Conservation (phyloP, 768 basidiomycete genomes). For the Tylopilus cervinicoccineus region DNA sequence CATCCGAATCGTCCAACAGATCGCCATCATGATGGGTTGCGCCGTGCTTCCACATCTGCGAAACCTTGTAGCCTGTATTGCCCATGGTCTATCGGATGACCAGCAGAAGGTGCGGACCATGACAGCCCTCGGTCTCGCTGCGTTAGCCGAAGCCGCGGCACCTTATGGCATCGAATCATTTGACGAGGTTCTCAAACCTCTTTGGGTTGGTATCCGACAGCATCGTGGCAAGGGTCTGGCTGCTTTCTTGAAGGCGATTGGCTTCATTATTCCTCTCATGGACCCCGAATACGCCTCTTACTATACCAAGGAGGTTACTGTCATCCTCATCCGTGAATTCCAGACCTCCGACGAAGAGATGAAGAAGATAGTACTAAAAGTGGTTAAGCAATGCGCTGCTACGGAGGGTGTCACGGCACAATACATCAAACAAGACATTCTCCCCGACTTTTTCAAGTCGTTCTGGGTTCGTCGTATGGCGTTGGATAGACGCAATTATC, state of each 20-base stretch:
- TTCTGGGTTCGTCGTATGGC: conserved; percentile 99
- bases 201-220: conserved; percentile 75
- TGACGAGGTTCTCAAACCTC: conserved; percentile 85
- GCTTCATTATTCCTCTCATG: conserved; percentile 99
- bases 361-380: conserved; percentile 99
- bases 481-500: conserved; percentile 91
- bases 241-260: conserved; percentile 87
- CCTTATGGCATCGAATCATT: conserved; percentile 99
- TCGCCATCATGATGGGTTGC: conserved; percentile 99
- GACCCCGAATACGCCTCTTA: conserved; percentile 99
- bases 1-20: conserved; percentile 99
- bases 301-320: conserved; percentile 97
- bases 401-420: conserved; percentile 96
- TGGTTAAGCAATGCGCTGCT: conserved; percentile 97
- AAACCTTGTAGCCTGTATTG: conserved; percentile 94
- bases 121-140: conserved; percentile 78
- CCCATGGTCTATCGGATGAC: conserved; percentile 73
- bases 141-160: conserved; percentile 93
- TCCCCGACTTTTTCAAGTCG: conserved; percentile 98
- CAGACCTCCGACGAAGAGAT: conserved; percentile 99
- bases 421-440: conserved; percentile 96
- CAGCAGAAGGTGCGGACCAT: conserved; percentile 80
- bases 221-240: conserved; percentile 78
- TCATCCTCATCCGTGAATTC: conserved; percentile 97
- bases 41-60: conserved; percentile 95